Evolutionary conservation across 352 stramenopile species (phyloP).

Genomic region (Phytophthora sp.): DNA sequence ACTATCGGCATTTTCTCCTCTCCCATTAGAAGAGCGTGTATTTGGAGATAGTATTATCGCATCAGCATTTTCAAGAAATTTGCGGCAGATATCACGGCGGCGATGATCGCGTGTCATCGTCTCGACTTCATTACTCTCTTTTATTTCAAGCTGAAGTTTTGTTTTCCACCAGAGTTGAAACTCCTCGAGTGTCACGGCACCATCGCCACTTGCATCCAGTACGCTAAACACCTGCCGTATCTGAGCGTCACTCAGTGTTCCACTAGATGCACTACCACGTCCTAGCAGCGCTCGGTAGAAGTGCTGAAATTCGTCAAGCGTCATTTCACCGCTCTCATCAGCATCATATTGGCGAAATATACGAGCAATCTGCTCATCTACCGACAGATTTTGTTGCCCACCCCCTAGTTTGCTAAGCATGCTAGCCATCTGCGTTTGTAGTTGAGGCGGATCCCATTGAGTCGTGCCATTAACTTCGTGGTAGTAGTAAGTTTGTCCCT

Average conservation of each 20-base stretch:
- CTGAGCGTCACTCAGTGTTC: constrained; percentile 36
- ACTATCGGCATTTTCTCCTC: neutral
- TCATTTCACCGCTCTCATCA: constrained; percentile 71
- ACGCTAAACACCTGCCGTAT: constrained; percentile 62
- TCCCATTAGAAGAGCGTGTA: neutral
- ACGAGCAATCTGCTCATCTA: constrained; percentile 60
- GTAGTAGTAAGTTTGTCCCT: constrained; percentile 66
- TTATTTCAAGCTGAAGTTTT: constrained; percentile 62
- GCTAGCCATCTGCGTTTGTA: constrained; percentile 52
- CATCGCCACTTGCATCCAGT: constrained; percentile 71
- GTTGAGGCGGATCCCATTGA: constrained; percentile 74
- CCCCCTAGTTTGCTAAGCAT: constrained; percentile 57
- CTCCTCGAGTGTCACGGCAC: constrained; percentile 67
- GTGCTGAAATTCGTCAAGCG: constrained; percentile 55
- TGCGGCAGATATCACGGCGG: constrained; percentile 27
- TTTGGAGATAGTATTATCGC: constrained; percentile 28
- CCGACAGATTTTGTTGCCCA: constrained; percentile 21
- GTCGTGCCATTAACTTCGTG: constrained; percentile 56
- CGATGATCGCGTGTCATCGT: constrained; percentile 23
- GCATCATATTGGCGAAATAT: constrained; percentile 76
- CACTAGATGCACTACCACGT: constrained; percentile 9
- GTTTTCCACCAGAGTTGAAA: constrained; percentile 82
- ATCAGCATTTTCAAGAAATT: constrained; percentile 54
- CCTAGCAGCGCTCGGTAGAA: constrained; percentile 64
- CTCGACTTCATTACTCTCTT: constrained; percentile 47